Evolutionary conservation across 495 filamentous ascomycete genomes (phyloP).

Genomic region (Lophiotrema nucula): DNA sequence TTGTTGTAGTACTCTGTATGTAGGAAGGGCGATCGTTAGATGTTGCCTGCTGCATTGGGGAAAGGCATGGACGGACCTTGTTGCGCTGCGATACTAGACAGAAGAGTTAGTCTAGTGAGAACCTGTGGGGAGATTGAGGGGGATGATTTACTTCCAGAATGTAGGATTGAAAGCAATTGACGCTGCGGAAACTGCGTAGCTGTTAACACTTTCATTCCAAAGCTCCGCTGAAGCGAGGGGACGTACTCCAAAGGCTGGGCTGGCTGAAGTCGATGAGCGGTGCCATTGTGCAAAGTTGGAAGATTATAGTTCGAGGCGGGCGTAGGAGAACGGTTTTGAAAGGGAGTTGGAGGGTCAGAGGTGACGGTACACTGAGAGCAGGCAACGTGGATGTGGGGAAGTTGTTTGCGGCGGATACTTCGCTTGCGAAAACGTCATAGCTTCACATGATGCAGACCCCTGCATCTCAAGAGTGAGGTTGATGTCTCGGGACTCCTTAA

Average conservation of each 20-base stretch:
- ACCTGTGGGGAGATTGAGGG: neutral
- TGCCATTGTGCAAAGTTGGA: slow-evolving; percentile 8
- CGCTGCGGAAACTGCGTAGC: slow-evolving; percentile 58
- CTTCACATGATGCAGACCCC: slow-evolving; percentile 6
- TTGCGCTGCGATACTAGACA: slow-evolving; percentile 61
- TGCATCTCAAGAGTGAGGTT: too few species aligned
- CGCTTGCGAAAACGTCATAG: slow-evolving; percentile 16
- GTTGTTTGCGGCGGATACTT: too few species aligned
- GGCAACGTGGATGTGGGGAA: too few species aligned
- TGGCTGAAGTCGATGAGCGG: slow-evolving; percentile 59
- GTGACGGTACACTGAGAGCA: too few species aligned
- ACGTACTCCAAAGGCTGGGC: slow-evolving; percentile 60
- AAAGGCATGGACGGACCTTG: slow-evolving; percentile 52
- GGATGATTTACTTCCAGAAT: slow-evolving; percentile 69
- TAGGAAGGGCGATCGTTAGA: neutral
- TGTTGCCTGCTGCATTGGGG: neutral
- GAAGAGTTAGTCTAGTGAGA: neutral
- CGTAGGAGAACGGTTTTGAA: too few species aligned
- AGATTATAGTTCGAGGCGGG: too few species aligned
- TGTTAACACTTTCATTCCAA: neutral
- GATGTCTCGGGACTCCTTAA: too few species aligned
- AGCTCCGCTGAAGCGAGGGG: neutral
- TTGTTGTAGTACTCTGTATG: slow-evolving; percentile 82
- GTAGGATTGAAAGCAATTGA: slow-evolving; percentile 74
- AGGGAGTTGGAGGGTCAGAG: too few species aligned